These are phyloP conservation scores for Astragalus glycyphyllos DNA, from an alignment of 306 rosid genomes.

Conservation along the genomic window DNA sequence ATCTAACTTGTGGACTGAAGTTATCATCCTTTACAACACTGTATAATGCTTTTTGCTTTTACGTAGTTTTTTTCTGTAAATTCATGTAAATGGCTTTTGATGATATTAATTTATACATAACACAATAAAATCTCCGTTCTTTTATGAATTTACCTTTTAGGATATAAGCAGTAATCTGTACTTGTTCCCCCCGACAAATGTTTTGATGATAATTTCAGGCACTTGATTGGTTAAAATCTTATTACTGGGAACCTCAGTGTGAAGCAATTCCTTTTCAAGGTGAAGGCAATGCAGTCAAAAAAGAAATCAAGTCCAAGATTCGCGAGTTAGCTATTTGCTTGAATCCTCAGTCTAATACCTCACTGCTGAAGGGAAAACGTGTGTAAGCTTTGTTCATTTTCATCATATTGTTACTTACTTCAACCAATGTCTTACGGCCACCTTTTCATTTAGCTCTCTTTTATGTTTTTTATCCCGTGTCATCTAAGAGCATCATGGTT, in stretches of 20 bases:
- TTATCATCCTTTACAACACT: not conserved
- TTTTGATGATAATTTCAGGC: conserved; percentile 66
- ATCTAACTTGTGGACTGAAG: conserved; percentile 12
- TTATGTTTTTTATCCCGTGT: not conserved
- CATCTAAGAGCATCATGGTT: not conserved
- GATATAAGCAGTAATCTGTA: not conserved
- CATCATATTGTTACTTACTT: not conserved
- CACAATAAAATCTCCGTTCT: conserved; percentile 5
- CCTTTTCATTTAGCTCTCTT: conserved; percentile 7
- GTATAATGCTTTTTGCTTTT: not conserved
- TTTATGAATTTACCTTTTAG: conserved; percentile 3
- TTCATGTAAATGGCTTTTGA: conserved; percentile 6
- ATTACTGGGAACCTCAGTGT: conserved; percentile 96
- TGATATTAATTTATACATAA: not conserved
- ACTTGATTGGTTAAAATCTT: conserved; percentile 87
- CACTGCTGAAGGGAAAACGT: conserved; percentile 64
- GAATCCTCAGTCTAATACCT: conserved; percentile 50
- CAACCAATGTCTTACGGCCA: conserved; percentile 17
- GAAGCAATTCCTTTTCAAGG: conserved; percentile 83
- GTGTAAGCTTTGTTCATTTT: conserved; percentile 48
- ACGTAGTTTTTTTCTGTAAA: not conserved
- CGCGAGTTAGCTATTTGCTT: conserved; percentile 62
- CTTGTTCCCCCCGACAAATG: not conserved
- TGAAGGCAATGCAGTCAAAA: conserved; percentile 55
- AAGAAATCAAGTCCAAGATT: conserved; percentile 69